phyloP scores from a whole-genome alignment of 805 yeast species.

The Suhomyces kilbournensis region DNA sequence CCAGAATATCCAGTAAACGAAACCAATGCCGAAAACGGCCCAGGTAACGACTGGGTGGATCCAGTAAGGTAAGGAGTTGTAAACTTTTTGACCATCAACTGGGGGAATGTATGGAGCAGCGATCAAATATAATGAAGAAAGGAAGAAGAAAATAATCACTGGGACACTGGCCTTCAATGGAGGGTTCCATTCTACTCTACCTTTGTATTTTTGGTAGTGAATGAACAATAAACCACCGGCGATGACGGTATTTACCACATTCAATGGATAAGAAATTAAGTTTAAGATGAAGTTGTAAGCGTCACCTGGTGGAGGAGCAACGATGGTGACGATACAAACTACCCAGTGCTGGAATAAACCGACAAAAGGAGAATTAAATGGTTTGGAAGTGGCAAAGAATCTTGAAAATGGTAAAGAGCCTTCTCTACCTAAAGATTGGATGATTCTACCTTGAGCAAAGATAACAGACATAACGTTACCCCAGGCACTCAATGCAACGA shows the following conservation, averaged over 20 bases:
- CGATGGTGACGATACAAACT: slow-evolving; percentile 66
- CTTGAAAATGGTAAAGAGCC: slow-evolving; percentile 73
- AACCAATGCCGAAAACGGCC: slow-evolving; percentile 68
- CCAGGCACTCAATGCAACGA: slow-evolving; percentile 76
- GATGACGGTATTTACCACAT: slow-evolving; percentile 66
- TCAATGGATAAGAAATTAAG: slow-evolving; percentile 77
- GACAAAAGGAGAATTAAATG: slow-evolving; percentile 69
- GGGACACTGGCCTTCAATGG: slow-evolving; percentile 64
- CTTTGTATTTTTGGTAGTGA: slow-evolving; percentile 49
- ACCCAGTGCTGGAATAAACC: slow-evolving; percentile 77
- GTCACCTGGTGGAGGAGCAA: slow-evolving; percentile 81
- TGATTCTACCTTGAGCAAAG: slow-evolving; percentile 76
- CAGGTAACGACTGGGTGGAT: slow-evolving; percentile 80
- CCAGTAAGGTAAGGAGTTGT: slow-evolving; percentile 70
- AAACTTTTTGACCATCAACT: slow-evolving; percentile 59
- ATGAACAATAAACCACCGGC: slow-evolving; percentile 61
- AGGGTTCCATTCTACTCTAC: slow-evolving; percentile 61
- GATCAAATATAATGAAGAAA: slow-evolving; percentile 64
- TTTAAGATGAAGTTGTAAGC: slow-evolving; percentile 81
- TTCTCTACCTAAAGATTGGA: slow-evolving; percentile 80
- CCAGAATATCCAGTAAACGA: slow-evolving; percentile 66
- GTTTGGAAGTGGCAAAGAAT: slow-evolving; percentile 67
- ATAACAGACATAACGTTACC: slow-evolving; percentile 82
- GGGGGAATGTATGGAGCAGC: slow-evolving; percentile 83
- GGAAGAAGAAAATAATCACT: slow-evolving; percentile 60